A percentile compares a stretch with the other conserved stretches of the same genome.
These are phyloP conservation scores for Pilatotrama ljubarskyi DNA, from an alignment of 768 basidiomycete species.

Conservation along the genomic window DNA sequence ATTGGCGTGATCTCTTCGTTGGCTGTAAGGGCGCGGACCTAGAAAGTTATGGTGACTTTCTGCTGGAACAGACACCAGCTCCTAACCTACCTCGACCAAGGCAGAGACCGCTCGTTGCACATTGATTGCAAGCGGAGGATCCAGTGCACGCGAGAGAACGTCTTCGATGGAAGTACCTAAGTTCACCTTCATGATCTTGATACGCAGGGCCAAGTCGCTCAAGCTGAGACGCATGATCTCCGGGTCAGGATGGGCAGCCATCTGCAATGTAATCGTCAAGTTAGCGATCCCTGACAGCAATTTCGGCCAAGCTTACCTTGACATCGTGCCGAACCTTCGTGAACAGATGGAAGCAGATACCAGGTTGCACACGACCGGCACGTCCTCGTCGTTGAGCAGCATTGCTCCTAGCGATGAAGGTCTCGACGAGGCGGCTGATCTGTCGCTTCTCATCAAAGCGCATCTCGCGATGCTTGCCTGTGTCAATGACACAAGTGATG, in stretches of 20 bases:
- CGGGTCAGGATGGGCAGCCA: slow-evolving; percentile 88
- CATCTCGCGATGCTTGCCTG: slow-evolving; percentile 94
- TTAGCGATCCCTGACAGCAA: background rate
- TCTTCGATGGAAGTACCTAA: slow-evolving; percentile 87
- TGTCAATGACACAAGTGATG: slow-evolving; percentile 94
- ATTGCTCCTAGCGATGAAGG: slow-evolving; percentile 89
- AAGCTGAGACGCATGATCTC: slow-evolving; percentile 95
- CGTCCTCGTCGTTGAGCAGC: slow-evolving; percentile 87
- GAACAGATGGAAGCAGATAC: slow-evolving; percentile 95
- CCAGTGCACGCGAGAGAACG: slow-evolving; percentile 82
- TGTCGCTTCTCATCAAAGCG: slow-evolving; percentile 97
- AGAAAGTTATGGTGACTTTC: background rate
- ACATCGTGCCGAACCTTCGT: slow-evolving; percentile 85
- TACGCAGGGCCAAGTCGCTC: slow-evolving; percentile 86
- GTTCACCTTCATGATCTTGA: slow-evolving; percentile 92
- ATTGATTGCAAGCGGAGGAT: slow-evolving; percentile 84
- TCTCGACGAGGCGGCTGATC: slow-evolving; percentile 87
- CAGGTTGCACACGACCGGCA: slow-evolving; percentile 87
- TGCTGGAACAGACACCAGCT: background rate
- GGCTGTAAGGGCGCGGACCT: slow-evolving; percentile 85
- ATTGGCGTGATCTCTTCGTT: slow-evolving; percentile 93
- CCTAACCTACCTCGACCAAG: slow-evolving; percentile 73
- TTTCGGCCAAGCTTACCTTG: slow-evolving; percentile 45
- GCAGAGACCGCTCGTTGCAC: slow-evolving; percentile 87
- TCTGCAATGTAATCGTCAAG: slow-evolving; percentile 42